Base-by-base conservation (phyloP, 192 early-diverging fungal species). In the Glomus cerebriforme region DNA sequence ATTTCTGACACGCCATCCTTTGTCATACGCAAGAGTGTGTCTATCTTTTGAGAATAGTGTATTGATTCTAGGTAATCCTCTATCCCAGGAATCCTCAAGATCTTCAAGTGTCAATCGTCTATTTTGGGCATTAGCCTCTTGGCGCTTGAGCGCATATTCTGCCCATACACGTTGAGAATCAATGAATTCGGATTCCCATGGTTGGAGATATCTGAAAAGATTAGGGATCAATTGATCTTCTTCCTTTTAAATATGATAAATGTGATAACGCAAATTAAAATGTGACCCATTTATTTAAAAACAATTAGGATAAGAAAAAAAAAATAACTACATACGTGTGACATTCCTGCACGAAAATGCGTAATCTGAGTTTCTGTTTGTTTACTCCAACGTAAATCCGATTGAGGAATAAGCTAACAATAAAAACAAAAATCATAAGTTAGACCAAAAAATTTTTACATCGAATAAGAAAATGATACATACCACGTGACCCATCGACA, bases 161-260 rank as follows among this genome's bases (percentile, higher is more conserved):
- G 96, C 95, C 98, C 98, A 99, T 12, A 98, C 98, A 78, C 98
- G 94, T 84, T 98, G 98, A 24, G 97, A 98, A 79, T 99, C 98
- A 79, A 96, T 92, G 83, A 99, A 98, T 86, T 99, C 98, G 68
- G 97, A 97, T 84, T 97, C 95, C 98, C 98, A 99, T 12, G 98
- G 97, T 84, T 96, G 94, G 58, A 99, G 90, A 84, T 99, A 99
- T 70, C 98, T 92, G 87, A 96, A 97, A 87, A 99, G 82, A 85
- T 97, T 98, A 68, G 98, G 98, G 73, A 99, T 97, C 73, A 97
- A 88, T 80, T 96, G 95, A 80, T 97, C 98, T 84, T 97, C 96
- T 74, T 95, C 97, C 49, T 54, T 1, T 54, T 49, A 2, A 54
- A 22, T 22, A 22, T 22, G 19, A 54, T 19, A 2, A 13, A 1